A percentile compares a stretch with the other conserved stretches of the same genome.
Conservation (phyloP, 768 basidiomycete genomes). For the Kwoniella sp. region DNA sequence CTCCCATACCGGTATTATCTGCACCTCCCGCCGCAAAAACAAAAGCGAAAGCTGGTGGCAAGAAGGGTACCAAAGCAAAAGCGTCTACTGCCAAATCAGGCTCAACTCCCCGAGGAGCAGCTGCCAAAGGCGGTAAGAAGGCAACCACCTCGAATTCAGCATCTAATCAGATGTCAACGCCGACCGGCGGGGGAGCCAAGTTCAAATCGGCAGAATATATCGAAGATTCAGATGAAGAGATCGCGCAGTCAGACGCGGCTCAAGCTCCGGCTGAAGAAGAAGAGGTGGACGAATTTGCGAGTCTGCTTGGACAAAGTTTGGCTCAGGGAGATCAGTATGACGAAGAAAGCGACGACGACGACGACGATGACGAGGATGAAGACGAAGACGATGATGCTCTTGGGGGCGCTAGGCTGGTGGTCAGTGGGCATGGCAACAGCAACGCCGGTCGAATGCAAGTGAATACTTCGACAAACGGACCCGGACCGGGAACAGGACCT, state of each 20-base stretch:
- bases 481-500: neutral
- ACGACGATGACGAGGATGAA: slow-evolving; percentile 28
- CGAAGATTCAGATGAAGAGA: slow-evolving; percentile 49
- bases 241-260: slow-evolving; percentile 14
- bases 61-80: slow-evolving; percentile 13
- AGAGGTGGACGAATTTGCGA: slow-evolving; percentile 46
- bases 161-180: neutral
- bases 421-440: slow-evolving; percentile 4
- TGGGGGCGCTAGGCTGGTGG: slow-evolving; percentile 36
- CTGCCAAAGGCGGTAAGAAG: slow-evolving; percentile 2
- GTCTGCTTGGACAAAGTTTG: slow-evolving; percentile 39
- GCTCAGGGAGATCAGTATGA: slow-evolving; percentile 27
- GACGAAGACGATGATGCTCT: slow-evolving; percentile 38
- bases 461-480: neutral
- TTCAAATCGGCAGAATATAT: slow-evolving; percentile 44
- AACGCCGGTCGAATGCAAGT: neutral
- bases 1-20: slow-evolving; percentile 21
- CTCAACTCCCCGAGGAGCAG: neutral
- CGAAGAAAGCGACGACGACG: slow-evolving; percentile 14
- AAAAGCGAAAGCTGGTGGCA: neutral
- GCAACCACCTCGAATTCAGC: neutral
- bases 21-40: neutral
- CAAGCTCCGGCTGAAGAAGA: slow-evolving; percentile 23
- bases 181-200: slow-evolving; percentile 22
- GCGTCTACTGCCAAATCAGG: neutral